Conservation (phyloP, 805 yeast genomes). For the Dipodascus geniculatus region DNA sequence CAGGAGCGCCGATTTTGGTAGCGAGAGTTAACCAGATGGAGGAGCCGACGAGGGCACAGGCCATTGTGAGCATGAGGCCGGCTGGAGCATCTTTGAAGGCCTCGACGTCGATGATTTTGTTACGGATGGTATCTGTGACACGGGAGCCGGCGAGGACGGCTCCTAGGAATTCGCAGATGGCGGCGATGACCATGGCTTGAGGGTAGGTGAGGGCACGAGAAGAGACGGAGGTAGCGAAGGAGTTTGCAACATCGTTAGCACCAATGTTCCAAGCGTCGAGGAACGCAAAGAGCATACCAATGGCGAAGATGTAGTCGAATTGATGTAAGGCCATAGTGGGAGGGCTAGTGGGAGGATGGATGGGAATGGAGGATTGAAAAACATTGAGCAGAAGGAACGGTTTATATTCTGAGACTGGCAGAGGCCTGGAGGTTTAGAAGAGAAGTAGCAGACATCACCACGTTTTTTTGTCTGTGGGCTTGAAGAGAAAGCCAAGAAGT, state of each 20-base stretch:
- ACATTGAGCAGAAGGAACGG: background rate
- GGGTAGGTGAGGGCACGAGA: slow-evolving; percentile 56
- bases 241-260: slow-evolving; percentile 74
- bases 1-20: slow-evolving; percentile 61
- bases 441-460: background rate
- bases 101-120: slow-evolving; percentile 44
- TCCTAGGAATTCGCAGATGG: slow-evolving; percentile 61
- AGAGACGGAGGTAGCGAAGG: slow-evolving; percentile 66
- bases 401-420: background rate
- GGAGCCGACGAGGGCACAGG: slow-evolving; percentile 64
- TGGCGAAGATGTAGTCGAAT: slow-evolving; percentile 60
- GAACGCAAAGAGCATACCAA: slow-evolving; percentile 59
- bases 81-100: slow-evolving; percentile 47
- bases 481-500: background rate
- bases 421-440: background rate
- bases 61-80: slow-evolving; percentile 64
- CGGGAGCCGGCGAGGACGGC: slow-evolving; percentile 64
- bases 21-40: slow-evolving; percentile 61
- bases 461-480: background rate
- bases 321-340: slow-evolving; percentile 11
- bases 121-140: slow-evolving; percentile 62
- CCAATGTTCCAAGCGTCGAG: slow-evolving; percentile 73
- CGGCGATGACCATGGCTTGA: slow-evolving; percentile 69
- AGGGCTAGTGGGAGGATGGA: background rate
- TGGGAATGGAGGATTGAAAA: background rate